Evolutionary conservation across 441 rosid species (phyloP).

Genomic region (Arabidopsis lyrata): DNA sequence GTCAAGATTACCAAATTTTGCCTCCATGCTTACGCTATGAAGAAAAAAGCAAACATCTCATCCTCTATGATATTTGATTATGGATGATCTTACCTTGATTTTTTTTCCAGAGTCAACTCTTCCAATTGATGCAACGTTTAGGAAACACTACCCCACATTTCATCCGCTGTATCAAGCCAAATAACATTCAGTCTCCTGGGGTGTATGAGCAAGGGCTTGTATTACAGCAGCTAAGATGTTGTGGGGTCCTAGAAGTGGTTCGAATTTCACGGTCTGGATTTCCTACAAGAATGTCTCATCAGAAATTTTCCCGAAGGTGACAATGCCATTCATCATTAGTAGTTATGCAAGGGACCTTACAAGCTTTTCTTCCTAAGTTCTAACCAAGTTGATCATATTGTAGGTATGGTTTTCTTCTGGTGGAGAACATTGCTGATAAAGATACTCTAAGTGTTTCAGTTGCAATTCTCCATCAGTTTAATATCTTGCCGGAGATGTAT

Average conservation of each 20-base stretch:
- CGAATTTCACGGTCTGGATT: slow-evolving; percentile 97
- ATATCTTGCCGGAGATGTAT: slow-evolving; percentile 98
- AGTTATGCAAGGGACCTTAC: slow-evolving; percentile 9
- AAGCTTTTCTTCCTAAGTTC: slow-evolving; percentile 24
- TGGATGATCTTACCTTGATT: slow-evolving; percentile 14
- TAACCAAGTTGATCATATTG: slow-evolving; percentile 33
- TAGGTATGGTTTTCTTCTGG: slow-evolving; percentile 97
- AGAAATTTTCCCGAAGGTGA: slow-evolving; percentile 96
- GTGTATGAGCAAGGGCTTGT: slow-evolving; percentile 90
- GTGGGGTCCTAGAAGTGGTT: slow-evolving; percentile 98
- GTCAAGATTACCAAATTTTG: neutral
- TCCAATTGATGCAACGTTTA: slow-evolving; percentile 95
- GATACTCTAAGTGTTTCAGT: slow-evolving; percentile 97
- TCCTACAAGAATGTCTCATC: slow-evolving; percentile 98
- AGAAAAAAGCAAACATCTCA: neutral
- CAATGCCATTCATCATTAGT: slow-evolving; percentile 27
- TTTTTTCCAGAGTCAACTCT: slow-evolving; percentile 81
- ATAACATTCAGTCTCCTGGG: slow-evolving; percentile 88
- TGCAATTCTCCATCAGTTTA: slow-evolving; percentile 98
- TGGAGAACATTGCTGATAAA: slow-evolving; percentile 77
- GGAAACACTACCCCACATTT: slow-evolving; percentile 98
- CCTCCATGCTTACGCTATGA: neutral
- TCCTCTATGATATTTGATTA: slow-evolving; percentile 16
- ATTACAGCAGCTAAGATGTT: slow-evolving; percentile 95
- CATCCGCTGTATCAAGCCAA: slow-evolving; percentile 98